Evolutionary conservation across 2,329 filamentous ascomycete species (phyloP).

Genomic region (Calycina marina): DNA sequence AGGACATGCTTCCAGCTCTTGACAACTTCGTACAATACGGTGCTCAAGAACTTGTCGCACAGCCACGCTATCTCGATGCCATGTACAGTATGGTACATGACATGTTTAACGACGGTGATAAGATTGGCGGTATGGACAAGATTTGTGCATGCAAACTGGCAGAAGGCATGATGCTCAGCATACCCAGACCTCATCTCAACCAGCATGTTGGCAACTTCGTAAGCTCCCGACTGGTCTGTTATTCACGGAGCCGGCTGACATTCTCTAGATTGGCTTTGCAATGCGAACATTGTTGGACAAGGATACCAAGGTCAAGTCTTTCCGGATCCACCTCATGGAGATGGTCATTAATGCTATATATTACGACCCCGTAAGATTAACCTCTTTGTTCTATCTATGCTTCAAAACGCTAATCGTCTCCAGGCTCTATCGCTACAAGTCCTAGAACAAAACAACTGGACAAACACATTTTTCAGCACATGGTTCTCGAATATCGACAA

Average conservation of each 20-base stretch:
- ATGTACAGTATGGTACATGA: conserved; percentile 89
- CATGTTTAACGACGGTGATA: conserved; percentile 85
- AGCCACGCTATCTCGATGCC: conserved; percentile 73
- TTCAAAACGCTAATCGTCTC: too few species aligned
- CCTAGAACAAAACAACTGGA: conserved; percentile 85
- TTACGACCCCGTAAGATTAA: conserved; percentile 72
- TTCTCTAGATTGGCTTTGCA: conserved; percentile 51
- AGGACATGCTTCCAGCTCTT: conserved; percentile 95
- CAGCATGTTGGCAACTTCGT: conserved; percentile 72
- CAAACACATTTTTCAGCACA: conserved; percentile 95
- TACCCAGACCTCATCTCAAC: conserved; percentile 78
- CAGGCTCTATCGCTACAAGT: conserved; percentile 61
- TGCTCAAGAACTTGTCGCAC: conserved; percentile 63
- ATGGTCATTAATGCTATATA: conserved; percentile 98
- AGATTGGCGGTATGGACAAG: conserved; percentile 83
- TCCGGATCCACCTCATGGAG: conserved; percentile 94
- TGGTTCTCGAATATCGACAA: conserved; percentile 96
- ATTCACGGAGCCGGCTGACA: conserved; percentile 5
- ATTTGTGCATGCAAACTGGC: conserved; percentile 97
- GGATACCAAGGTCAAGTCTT: conserved; percentile 68
- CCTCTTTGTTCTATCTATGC: too few species aligned
- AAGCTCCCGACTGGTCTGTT: conserved; percentile 3
- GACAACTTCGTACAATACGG: conserved; percentile 98
- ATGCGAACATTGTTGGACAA: conserved; percentile 62
- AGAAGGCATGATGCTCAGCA: conserved; percentile 92